phyloP scores from a whole-genome alignment of 2,329 filamentous ascomycete genomes.

The Fusarium vanettenii region DNA sequence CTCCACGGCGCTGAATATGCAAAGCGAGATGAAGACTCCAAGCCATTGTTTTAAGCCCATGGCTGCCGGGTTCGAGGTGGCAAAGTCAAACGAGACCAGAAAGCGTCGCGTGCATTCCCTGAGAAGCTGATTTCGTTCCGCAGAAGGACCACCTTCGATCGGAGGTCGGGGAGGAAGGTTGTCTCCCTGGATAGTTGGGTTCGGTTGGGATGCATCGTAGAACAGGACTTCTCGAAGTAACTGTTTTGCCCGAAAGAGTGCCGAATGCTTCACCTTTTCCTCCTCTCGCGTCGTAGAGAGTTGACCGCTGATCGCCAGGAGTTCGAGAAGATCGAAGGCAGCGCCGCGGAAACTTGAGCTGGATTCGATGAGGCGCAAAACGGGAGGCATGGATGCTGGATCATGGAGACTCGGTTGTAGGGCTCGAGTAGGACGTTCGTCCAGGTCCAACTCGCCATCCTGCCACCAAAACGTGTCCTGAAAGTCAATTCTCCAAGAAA shows the following conservation, averaged over 20 bases:
- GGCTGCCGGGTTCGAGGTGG: conserved; percentile 52
- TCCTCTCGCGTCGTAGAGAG: conserved; percentile 60
- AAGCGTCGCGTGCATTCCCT: conserved; percentile 64
- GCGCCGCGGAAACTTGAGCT: conserved; percentile 63
- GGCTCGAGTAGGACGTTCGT: conserved; percentile 32
- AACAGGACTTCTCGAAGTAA: conserved; percentile 66
- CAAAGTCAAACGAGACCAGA: conserved; percentile 63
- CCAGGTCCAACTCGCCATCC: conserved; percentile 57
- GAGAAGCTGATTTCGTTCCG: conserved; percentile 60
- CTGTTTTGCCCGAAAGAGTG: conserved; percentile 65
- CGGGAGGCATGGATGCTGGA: conserved; percentile 58
- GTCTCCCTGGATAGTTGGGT: conserved; percentile 52
- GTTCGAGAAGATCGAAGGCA: conserved; percentile 63
- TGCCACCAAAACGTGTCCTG: conserved; percentile 70
- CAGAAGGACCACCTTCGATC: conserved; percentile 59
- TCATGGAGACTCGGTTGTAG: conserved; percentile 22
- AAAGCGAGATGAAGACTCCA: conserved; percentile 65
- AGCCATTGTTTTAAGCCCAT: conserved; percentile 60
- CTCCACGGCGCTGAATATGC: conserved; percentile 68
- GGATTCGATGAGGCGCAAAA: conserved; percentile 62
- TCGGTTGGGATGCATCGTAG: conserved; percentile 63
- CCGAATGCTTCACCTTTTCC: conserved; percentile 62
- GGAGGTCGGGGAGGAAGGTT: conserved; percentile 35
- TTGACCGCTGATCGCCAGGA: conserved; percentile 62
- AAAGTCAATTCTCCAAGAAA: conserved; percentile 62